A percentile compares a stretch with the other conserved stretches of the same genome.
Evolutionary conservation across 345 rosid species (phyloP).

Genomic region (Citrus trifoliata): DNA sequence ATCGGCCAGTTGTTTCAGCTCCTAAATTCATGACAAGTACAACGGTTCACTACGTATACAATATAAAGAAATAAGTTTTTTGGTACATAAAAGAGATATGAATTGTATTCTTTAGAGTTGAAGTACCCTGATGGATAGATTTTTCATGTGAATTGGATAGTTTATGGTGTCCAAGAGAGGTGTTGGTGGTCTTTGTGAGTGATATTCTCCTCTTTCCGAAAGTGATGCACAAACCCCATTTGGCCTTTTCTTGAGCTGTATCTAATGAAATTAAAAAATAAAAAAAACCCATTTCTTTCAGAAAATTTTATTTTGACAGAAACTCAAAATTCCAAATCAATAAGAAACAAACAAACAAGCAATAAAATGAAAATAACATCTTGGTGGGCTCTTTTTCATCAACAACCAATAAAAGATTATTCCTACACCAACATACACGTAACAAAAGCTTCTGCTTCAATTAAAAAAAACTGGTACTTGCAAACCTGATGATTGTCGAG

Average conservation of each 20-base stretch:
- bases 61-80: not conserved
- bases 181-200: conserved; percentile 76
- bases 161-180: conserved; percentile 93
- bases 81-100: not conserved
- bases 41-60: not conserved
- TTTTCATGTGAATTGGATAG: conserved; percentile 94
- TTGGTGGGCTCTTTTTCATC: conserved; percentile 4
- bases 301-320: not conserved
- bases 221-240: conserved; percentile 65
- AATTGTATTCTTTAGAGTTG: not conserved
- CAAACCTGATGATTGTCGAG: conserved; percentile 35
- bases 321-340: conserved; percentile 6
- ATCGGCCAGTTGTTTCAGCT: conserved; percentile 79
- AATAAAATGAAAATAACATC: not conserved
- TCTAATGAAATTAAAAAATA: conserved; percentile 16
- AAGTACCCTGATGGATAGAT: conserved; percentile 72
- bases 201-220: conserved; percentile 67
- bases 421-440: not conserved
- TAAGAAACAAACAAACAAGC: not conserved
- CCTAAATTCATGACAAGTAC: conserved; percentile 33
- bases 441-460: not conserved
- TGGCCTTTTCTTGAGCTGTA: conserved; percentile 50
- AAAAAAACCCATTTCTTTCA: conserved; percentile 19
- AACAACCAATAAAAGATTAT: not conserved
- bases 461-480: conserved; percentile 4